Percentiles rank a stretch among this genome's conserved stretches.
These are phyloP conservation scores for Nicotiana rustica DNA, from an alignment of 305 asterid genomes.

Conservation along the genomic window DNA sequence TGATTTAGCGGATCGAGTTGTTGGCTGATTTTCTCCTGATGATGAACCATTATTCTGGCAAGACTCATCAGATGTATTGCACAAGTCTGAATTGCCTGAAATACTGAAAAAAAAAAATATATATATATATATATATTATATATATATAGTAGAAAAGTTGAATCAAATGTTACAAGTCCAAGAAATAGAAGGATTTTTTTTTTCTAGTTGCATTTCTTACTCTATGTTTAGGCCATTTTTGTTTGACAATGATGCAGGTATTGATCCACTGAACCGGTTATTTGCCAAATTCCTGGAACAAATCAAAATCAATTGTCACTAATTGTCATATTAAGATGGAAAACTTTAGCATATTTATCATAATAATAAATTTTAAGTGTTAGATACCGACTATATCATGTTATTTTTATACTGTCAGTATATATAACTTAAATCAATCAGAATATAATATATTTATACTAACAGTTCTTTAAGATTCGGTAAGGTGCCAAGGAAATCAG, in stretches of 20 bases:
- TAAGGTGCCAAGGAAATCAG: constrained; percentile 53
- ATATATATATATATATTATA: too few relatives aligned
- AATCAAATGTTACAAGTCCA: neutral
- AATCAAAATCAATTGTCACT: neutral
- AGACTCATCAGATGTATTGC: constrained; percentile 49
- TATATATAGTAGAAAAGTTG: neutral
- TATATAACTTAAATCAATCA: neutral
- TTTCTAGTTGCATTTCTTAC: constrained; percentile 33
- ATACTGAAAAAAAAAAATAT: constrained; percentile 41
- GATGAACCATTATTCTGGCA: constrained; percentile 44
- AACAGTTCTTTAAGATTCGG: constrained; percentile 60
- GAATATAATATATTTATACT: constrained; percentile 34
- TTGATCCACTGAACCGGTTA: constrained; percentile 59
- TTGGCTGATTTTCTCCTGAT: neutral
- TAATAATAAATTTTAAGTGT: too few relatives aligned
- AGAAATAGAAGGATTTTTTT: neutral
- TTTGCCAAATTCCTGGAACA: constrained; percentile 65
- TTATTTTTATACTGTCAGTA: too few relatives aligned
- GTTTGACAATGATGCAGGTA: constrained; percentile 62
- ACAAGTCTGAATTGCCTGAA: constrained; percentile 59
- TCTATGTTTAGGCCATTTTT: constrained; percentile 45
- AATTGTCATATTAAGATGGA: neutral
- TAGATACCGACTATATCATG: too few relatives aligned
- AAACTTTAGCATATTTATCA: neutral
- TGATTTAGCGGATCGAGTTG: neutral